Base-by-base conservation (phyloP, 257 asterid species). In the Gynochthodes officinalis region DNA sequence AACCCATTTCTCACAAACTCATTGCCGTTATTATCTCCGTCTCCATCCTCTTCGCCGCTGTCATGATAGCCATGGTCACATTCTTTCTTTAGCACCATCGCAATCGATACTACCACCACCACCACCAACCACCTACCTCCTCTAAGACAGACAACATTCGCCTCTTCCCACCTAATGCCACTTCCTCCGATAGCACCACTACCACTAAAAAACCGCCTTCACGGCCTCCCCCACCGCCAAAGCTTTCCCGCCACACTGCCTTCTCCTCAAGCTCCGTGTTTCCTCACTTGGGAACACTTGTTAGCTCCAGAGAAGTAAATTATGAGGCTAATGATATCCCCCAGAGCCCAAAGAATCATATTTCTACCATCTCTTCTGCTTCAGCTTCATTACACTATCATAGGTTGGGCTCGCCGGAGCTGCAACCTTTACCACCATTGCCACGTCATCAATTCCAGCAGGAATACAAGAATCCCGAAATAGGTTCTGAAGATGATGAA, bases 351-450 rank as follows among this genome's bases (percentile, higher is more conserved):
- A n/a, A n/a, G n/a, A n/a, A n/a, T n/a, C n/a, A n/a, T n/a, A n/a
- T n/a, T n/a, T n/a, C n/a, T n/a, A n/a, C n/a, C n/a, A n/a, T n/a
- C n/a, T n/a, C n/a, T 58, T 28, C 64, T 27, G 61, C 76, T 48
- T n/a, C 78, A 1, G 52, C 62, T 14, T 19, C 80, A 1, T 16
- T 46, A 33, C 67, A 73, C 76, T 81, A 75, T 72, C 91, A 79
- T 18, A 63, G 83, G 35, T 80, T 86, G 11, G 92, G 88, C 53
- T 92, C 98, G 25, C 98, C 98, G 73, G 98, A 92, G 78, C 97
- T 92, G 74, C 93, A 58, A 37, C 97, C 98, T 1, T 89, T 92
- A n/a, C 98, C 98, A 1, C 97, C 98, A 4, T 62, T 90, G 28
- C 94, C 98, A 0, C 96, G 96, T 1, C 90, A 86, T 63, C 83